A percentile compares a stretch with the other conserved stretches of the same genome.
Conservation (phyloP, 495 filamentous ascomycete genomes). For the Bryoglossum gracile region DNA sequence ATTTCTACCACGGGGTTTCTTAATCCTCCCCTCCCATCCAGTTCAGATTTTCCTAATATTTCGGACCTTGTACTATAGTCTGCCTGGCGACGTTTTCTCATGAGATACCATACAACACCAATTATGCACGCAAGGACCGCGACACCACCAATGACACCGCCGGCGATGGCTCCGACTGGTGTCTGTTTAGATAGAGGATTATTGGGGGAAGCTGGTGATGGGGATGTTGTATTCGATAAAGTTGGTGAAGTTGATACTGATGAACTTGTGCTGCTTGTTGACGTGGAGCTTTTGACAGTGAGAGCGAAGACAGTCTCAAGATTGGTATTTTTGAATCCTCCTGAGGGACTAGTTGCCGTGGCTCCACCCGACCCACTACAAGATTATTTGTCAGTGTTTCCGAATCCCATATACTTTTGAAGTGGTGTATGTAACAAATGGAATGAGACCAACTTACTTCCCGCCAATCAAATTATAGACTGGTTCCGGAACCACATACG, state of each 20-base stretch:
- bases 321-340: background rate
- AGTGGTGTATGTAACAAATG: background rate
- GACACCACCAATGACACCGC: background rate
- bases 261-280: background rate
- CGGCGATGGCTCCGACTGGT: background rate
- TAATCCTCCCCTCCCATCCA: background rate
- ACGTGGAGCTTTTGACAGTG: background rate
- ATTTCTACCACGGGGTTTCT: background rate
- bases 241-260: background rate
- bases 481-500: background rate
- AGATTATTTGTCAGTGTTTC: background rate
- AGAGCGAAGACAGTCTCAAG: background rate
- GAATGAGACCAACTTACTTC: background rate
- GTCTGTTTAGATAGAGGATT: background rate
- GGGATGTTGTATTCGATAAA: background rate
- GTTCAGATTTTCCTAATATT: background rate
- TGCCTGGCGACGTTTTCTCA: background rate
- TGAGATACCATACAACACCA: background rate
- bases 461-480: background rate
- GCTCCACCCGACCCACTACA: background rate
- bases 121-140: background rate
- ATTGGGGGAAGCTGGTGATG: conserved; percentile 1
- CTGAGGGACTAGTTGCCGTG: background rate
- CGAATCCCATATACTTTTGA: background rate
- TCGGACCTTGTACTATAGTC: background rate